Percentiles rank a stretch among this genome's conserved stretches.
Evolutionary conservation across 331 rosid genomes (phyloP).

Genomic region (Rhamnella rubrinervis): DNA sequence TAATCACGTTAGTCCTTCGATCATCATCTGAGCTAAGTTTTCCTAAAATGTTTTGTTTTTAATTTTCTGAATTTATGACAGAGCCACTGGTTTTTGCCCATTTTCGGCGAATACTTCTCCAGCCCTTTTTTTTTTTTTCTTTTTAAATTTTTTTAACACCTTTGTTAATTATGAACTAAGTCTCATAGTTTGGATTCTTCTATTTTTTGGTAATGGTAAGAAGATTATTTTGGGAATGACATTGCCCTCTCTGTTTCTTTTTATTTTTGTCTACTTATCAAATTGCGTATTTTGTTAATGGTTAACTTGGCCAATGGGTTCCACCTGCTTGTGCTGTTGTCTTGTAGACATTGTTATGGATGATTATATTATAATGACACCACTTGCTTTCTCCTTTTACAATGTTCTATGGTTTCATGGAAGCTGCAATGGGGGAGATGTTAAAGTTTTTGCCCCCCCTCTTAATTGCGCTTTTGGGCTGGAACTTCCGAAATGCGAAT

Average conservation of each 20-base stretch:
- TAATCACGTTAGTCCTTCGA: too few species aligned
- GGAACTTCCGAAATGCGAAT: not conserved
- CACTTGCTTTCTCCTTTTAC: too few species aligned
- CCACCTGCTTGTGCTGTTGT: slow-evolving; percentile 8
- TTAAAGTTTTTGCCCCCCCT: not conserved
- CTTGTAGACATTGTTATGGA: too few species aligned
- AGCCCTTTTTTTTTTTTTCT: too few species aligned
- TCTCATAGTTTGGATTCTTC: not conserved
- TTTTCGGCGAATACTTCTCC: too few species aligned
- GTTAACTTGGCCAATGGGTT: slow-evolving; percentile 26
- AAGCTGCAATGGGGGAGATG: not conserved
- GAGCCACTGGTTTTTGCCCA: too few species aligned
- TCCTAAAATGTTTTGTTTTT: too few species aligned
- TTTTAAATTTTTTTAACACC: not conserved
- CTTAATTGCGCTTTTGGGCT: slow-evolving; percentile 1
- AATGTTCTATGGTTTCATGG: too few species aligned
- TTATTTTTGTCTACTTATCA: slow-evolving; percentile 21
- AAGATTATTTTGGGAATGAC: slow-evolving; percentile 11
- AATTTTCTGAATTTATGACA: not conserved
- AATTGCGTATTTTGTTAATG: not conserved
- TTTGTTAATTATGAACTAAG: not conserved
- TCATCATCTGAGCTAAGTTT: too few species aligned
- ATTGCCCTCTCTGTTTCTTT: slow-evolving; percentile 15
- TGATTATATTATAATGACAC: too few species aligned
- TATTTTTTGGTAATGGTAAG: not conserved